Evolutionary conservation across 2,329 filamentous ascomycete species (phyloP), one percentile per base, ranked within the genome.

Genomic region (Plectosphaerella sp.): DNA sequence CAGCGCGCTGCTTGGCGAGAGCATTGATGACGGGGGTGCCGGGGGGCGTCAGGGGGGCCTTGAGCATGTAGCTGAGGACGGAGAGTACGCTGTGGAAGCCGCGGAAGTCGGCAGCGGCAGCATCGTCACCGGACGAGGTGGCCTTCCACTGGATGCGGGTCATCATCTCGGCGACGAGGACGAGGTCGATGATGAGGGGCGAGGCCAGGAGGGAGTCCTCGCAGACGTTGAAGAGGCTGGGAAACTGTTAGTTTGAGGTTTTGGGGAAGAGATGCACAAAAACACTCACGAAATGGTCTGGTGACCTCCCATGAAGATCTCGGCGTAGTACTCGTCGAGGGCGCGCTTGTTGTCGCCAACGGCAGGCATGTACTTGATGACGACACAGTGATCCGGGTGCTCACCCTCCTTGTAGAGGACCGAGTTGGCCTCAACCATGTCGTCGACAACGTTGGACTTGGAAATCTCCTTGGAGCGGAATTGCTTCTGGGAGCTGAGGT

Each of bases 321-420:
- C 93, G 52, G 91, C 94, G 63, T 97, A 97, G 83, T 99, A 99
- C 80, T 99, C 94, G 66, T 99, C 94, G 51, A 99, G 82, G 51
- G 94, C 94, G 68, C 94, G 91, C 85, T 99, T 99, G 83, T 97
- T 95, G 76, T 99, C 94, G 57, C 94, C 94, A 47, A 99, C 94
- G 58, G 92, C 91, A 36, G 94, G 94, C 92, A 99, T 96, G 80
- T 99, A 99, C 84, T 99, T 99, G 85, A 99, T 99, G 62, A 99
- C 94, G 54, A 99, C 94, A 54, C 90, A 95, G 78, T 99, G 94
- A 70, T 99, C 92, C 2, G 94, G 94, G 72, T 97, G 92, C 77
- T 99, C 94, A 62, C 87, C 91, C 64, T 89, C 78, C 73, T 87
- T 84, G 80, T 99, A 99, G 52, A 99, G 81, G 48, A 97, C 86